Evolutionary conservation across 2,329 filamentous ascomycete species (phyloP).

Genomic region (Apiospora koreana): DNA sequence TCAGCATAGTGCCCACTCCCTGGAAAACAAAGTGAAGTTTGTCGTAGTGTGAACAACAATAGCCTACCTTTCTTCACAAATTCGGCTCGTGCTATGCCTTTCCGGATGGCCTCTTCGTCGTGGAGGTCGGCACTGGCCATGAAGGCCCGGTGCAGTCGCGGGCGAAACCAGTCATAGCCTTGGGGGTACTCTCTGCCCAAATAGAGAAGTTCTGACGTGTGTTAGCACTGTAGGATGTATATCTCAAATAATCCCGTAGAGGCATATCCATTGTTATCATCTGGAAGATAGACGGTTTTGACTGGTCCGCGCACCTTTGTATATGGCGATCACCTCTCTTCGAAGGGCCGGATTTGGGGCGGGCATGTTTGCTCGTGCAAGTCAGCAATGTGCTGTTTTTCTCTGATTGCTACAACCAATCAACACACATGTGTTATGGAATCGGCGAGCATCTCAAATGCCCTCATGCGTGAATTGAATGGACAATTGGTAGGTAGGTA

Average conservation of each 20-base stretch:
- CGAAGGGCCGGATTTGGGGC: constrained; percentile 61
- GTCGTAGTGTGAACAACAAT: neutral
- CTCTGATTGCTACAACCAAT: neutral
- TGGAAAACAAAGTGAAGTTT: neutral
- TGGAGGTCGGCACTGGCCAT: constrained; percentile 68
- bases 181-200: constrained; percentile 85
- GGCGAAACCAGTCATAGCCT: constrained; percentile 78
- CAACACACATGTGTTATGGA: neutral
- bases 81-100: constrained; percentile 75
- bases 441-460: neutral
- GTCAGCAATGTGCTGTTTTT: neutral
- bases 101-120: constrained; percentile 73
- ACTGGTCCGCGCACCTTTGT: constrained; percentile 67
- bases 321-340: constrained; percentile 78
- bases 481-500: too few species aligned
- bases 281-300: neutral
- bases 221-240: neutral
- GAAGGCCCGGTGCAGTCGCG: constrained; percentile 83
- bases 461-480: neutral
- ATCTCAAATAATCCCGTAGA: too few species aligned
- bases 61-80: constrained; percentile 86
- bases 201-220: constrained; percentile 75
- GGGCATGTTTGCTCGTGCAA: constrained; percentile 23
- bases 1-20: neutral
- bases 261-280: too few species aligned